phyloP scores from a whole-genome alignment of 2,329 filamentous ascomycete species.

The Didymella glomerata region DNA sequence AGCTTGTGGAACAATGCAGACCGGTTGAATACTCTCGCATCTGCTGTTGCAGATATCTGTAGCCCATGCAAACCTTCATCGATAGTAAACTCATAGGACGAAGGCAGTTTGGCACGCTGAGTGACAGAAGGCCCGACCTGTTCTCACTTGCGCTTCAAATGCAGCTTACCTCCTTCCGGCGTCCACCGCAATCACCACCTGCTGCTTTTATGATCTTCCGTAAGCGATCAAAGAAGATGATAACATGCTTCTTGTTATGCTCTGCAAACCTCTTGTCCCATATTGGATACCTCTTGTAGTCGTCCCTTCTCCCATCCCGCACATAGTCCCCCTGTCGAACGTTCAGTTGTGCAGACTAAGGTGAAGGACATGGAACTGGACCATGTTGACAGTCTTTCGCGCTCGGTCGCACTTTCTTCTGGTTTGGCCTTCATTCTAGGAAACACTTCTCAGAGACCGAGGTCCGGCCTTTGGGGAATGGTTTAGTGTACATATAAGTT shows the following conservation, averaged over 20 bases:
- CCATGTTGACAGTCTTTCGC: not conserved
- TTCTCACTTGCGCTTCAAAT: not conserved
- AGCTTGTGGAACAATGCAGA: not conserved
- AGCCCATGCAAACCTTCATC: not conserved
- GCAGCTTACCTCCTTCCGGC: not conserved
- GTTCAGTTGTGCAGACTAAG: not conserved
- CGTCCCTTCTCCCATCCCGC: not conserved
- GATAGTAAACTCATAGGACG: not conserved
- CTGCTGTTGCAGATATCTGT: not conserved
- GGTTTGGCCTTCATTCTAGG: not conserved
- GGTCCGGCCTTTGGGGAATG: not conserved
- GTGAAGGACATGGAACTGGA: not conserved
- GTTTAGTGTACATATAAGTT: not conserved
- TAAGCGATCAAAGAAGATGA: not conserved
- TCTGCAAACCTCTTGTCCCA: not conserved
- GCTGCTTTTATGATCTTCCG: not conserved
- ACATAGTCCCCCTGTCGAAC: not conserved
- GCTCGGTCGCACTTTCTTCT: not conserved
- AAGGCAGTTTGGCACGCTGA: not conserved
- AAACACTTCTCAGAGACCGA: not conserved
- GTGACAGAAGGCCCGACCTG: not conserved
- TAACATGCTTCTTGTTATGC: not conserved
- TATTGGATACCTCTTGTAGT: not conserved
- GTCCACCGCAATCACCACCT: not conserved
- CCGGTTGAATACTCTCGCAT: not conserved